These are phyloP conservation scores for Fagopyrum tataricum DNA, from an alignment of 148 eudicot genomes.

Conservation along the genomic window DNA sequence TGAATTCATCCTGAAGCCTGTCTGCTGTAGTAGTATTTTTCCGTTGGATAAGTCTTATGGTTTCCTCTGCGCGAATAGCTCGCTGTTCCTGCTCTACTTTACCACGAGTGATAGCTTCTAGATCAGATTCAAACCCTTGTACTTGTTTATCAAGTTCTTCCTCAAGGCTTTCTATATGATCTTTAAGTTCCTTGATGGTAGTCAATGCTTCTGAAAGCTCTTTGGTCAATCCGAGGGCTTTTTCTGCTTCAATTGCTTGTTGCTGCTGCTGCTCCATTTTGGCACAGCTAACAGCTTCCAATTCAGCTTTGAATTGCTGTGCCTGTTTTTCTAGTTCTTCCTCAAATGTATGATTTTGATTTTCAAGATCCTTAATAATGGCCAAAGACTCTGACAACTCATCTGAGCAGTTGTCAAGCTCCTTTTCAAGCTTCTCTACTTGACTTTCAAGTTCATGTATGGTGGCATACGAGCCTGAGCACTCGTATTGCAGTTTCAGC, in stretches of 20 bases:
- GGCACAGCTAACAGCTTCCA: constrained; percentile 15
- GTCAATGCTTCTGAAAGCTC: constrained; percentile 24
- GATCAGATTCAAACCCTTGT: constrained; percentile 26
- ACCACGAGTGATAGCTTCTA: constrained; percentile 25
- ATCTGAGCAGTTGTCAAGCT: constrained; percentile 40
- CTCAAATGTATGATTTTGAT: constrained; percentile 45
- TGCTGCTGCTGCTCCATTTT: constrained; percentile 19
- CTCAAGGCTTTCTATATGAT: constrained; percentile 21
- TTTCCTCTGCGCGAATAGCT: constrained; percentile 78
- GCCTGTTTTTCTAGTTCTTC: constrained; percentile 66
- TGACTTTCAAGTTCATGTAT: constrained; percentile 24
- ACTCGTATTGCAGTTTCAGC: constrained; percentile 78
- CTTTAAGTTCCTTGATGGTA: constrained; percentile 27
- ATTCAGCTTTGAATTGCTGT: constrained; percentile 63
- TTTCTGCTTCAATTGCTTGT: constrained; percentile 1
- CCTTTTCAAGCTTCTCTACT: constrained; percentile 47
- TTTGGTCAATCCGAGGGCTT: constrained; percentile 2
- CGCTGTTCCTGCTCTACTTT: constrained; percentile 30
- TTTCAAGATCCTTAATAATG: constrained; percentile 54
- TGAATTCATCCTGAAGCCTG: constrained; percentile 80
- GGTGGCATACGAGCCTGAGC: constrained; percentile 47
- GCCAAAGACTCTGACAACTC: constrained; percentile 39
- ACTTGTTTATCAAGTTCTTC: constrained; percentile 26
- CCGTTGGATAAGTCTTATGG: constrained; percentile 47
- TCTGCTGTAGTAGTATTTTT: constrained; percentile 75